These are phyloP conservation scores for Phycomyces blakesleeanus DNA, from an alignment of 192 early-diverging fungal species.

Conservation along the genomic window DNA sequence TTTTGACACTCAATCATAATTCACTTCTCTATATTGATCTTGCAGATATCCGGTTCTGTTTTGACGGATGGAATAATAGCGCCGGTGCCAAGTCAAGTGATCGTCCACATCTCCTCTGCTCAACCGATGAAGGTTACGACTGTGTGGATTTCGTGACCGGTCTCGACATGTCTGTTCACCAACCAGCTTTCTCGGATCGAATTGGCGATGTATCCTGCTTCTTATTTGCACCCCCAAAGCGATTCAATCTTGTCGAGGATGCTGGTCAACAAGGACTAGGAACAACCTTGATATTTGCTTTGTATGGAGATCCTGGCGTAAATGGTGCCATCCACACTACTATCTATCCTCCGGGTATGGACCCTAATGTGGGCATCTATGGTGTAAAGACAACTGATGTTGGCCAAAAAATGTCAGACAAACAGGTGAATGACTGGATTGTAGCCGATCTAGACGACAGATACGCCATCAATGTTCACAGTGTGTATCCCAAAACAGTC, in stretches of 20 bases:
- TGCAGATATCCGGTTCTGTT: slow-evolving; percentile 1
- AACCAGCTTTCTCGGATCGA: neutral
- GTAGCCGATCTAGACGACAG: neutral
- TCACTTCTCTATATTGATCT: no score
- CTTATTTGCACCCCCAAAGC: neutral
- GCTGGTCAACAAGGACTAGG: neutral
- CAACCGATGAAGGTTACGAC: neutral
- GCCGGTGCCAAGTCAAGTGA: no score
- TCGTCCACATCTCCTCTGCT: neutral
- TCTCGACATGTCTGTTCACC: neutral
- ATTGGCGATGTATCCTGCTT: neutral
- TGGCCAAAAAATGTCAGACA: no score
- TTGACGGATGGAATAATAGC: neutral
- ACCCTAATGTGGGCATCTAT: neutral
- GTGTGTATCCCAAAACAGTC: neutral
- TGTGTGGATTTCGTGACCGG: neutral
- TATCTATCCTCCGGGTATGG: slow-evolving; percentile 4
- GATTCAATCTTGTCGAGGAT: neutral
- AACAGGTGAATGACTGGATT: no score
- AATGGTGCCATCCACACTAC: neutral
- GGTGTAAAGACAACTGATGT: neutral
- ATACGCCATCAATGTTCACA: neutral
- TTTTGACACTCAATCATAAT: no score
- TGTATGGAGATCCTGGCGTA: neutral
- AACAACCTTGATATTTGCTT: neutral